Conservation (phyloP, 768 basidiomycete species). For the Gelatoporia subvermispora region DNA sequence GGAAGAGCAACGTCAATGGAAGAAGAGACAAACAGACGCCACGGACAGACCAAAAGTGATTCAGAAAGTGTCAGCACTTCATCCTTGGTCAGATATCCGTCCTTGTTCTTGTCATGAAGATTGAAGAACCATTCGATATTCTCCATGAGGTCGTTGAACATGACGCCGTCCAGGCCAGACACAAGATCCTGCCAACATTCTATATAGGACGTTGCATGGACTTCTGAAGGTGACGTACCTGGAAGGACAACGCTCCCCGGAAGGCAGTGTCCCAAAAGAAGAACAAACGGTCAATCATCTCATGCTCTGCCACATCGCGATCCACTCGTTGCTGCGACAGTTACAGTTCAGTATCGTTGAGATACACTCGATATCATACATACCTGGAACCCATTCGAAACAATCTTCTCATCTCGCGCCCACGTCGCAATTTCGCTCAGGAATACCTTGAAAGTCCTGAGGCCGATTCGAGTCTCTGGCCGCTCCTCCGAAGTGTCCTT, state of each 20-base stretch:
- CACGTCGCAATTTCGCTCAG: slow-evolving; percentile 91
- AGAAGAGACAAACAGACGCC: slow-evolving; percentile 1
- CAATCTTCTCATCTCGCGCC: slow-evolving; percentile 92
- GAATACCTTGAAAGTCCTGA: slow-evolving; percentile 84
- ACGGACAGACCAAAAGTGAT: slow-evolving; percentile 69
- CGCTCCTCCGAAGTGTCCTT: slow-evolving; percentile 61
- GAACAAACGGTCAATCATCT: slow-evolving; percentile 90
- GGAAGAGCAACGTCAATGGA: slow-evolving; percentile 3
- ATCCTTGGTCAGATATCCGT: slow-evolving; percentile 92
- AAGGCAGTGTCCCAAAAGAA: slow-evolving; percentile 88
- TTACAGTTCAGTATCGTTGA: background rate
- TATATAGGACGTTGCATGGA: background rate
- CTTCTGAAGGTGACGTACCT: slow-evolving; percentile 42
- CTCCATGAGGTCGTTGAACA: slow-evolving; percentile 97
- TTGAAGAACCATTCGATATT: slow-evolving; percentile 99
- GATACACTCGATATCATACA: slow-evolving; percentile 4
- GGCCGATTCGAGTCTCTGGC: slow-evolving; percentile 84
- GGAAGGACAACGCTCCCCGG: slow-evolving; percentile 83
- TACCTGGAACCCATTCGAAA: slow-evolving; percentile 89
- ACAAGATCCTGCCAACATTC: slow-evolving; percentile 67
- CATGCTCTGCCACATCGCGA: slow-evolving; percentile 90
- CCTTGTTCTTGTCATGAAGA: slow-evolving; percentile 92
- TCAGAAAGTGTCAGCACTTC: slow-evolving; percentile 95
- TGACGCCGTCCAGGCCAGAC: slow-evolving; percentile 81
- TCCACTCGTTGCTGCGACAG: slow-evolving; percentile 72